These are phyloP conservation scores for Hypsizygus marmoreus DNA, from an alignment of 768 basidiomycete species.

Conservation along the genomic window DNA sequence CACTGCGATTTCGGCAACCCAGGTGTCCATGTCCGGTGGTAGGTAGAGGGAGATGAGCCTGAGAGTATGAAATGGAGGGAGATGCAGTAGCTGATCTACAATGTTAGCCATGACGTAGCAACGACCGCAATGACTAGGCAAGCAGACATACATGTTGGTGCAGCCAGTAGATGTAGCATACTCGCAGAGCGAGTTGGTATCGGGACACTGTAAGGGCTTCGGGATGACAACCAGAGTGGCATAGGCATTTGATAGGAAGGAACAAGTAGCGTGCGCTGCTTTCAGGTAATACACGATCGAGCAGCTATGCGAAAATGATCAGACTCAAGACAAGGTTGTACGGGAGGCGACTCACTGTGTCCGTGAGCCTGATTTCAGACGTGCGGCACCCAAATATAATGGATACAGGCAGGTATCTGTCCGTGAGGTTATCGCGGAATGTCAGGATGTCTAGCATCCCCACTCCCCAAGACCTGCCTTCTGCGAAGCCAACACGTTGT, in stretches of 20 bases:
- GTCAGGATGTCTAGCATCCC: background rate
- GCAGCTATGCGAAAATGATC: background rate
- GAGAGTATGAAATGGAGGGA: background rate
- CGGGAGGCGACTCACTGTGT: no score
- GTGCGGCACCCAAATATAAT: background rate
- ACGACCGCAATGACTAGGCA: background rate
- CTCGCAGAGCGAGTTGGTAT: background rate
- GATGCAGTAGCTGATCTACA: background rate
- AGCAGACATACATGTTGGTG: background rate
- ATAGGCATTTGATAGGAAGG: background rate
- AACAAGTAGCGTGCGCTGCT: background rate
- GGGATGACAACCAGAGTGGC: background rate
- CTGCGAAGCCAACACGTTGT: background rate
- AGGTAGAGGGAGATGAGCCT: background rate
- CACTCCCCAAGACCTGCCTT: background rate
- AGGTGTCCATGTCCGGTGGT: background rate
- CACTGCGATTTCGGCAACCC: background rate
- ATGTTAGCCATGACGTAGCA: background rate
- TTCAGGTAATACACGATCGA: background rate
- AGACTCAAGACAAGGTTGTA: background rate
- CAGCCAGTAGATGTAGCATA: background rate
- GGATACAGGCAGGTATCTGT: background rate
- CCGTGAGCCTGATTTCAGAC: background rate
- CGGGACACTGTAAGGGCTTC: background rate
- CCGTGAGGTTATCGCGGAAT: background rate